A percentile compares a stretch with the other conserved stretches of the same genome.
These are phyloP conservation scores for Cladorrhinum sp. DNA, from an alignment of 2,329 filamentous ascomycete species.

Conservation along the genomic window DNA sequence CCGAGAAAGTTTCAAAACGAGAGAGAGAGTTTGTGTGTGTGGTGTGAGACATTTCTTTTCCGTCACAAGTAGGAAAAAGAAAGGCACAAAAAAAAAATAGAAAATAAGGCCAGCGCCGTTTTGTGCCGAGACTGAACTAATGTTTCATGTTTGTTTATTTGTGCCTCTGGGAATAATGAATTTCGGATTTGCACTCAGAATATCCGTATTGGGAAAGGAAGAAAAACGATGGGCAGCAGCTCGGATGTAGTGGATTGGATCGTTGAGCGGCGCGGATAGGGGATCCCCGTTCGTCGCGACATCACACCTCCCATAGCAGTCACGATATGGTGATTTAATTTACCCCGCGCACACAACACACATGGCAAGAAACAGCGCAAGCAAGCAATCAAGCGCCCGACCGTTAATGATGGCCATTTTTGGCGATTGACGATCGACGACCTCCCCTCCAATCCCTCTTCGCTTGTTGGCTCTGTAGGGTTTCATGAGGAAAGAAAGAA, in stretches of 20 bases:
- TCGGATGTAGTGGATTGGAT: neutral
- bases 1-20: neutral
- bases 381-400: neutral
- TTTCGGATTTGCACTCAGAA: no score
- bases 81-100: neutral
- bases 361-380: neutral
- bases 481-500: neutral
- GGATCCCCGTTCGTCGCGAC: neutral
- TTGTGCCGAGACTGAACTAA: neutral
- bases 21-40: neutral
- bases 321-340: neutral
- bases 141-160: neutral
- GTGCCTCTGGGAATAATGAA: neutral
- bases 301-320: conserved; percentile 17
- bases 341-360: neutral
- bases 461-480: neutral
- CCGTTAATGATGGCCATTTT: neutral
- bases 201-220: neutral
- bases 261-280: neutral
- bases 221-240: neutral
- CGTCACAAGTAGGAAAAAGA: neutral
- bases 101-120: neutral
- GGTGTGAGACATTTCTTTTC: neutral
- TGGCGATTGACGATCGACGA: neutral
- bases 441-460: neutral